Evolutionary conservation across 2,329 filamentous ascomycete genomes (phyloP).

Genomic region (Huntiella savannae): DNA sequence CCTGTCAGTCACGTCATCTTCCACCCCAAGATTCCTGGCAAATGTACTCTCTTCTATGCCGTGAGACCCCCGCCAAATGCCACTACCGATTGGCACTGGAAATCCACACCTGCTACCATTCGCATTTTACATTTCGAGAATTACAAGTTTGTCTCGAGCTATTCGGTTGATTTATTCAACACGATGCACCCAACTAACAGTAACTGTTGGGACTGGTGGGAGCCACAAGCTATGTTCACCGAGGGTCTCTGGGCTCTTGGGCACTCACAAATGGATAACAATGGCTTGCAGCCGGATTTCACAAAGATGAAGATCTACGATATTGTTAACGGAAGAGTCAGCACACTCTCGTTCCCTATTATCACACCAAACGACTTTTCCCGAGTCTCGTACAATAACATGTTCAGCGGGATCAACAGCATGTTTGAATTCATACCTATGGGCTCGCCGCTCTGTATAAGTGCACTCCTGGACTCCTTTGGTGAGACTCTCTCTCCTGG

Average conservation of each 20-base stretch:
- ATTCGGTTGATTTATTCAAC: not conserved
- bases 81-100: not conserved
- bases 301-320: not conserved
- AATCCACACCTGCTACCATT: not conserved
- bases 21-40: not conserved
- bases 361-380: no score
- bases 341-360: not conserved
- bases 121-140: not conserved
- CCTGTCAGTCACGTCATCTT: not conserved
- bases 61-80: no score
- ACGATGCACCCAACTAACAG: not conserved
- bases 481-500: not conserved
- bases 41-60: not conserved
- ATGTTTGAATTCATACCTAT: constrained; percentile 1
- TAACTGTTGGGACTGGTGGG: not conserved
- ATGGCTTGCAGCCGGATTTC: no score
- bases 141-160: not conserved
- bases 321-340: not conserved
- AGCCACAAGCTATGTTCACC: not conserved
- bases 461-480: not conserved
- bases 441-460: not conserved
- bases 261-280: not conserved
- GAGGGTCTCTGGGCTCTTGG: constrained; percentile 1
- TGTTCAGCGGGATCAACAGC: not conserved
- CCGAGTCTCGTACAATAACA: not conserved